Evolutionary conservation across 2,329 filamentous ascomycete genomes (phyloP), one percentile per base, ranked within the genome.

Genomic region (Xylariaceae sp.): DNA sequence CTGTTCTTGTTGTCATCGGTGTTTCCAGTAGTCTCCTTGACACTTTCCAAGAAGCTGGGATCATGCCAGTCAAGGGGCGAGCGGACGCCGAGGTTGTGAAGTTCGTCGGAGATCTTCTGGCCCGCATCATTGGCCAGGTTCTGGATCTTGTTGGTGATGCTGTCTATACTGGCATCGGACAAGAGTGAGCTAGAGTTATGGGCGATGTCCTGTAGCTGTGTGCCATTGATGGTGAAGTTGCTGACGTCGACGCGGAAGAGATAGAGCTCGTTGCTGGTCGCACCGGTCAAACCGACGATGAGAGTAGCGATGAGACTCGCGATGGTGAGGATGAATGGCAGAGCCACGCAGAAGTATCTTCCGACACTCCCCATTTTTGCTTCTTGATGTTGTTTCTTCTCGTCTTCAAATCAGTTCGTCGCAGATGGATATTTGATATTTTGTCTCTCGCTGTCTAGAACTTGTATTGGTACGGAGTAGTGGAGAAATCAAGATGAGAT

Each of bases 261-360:
- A 73, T 81, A 82, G 44, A 86, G 73, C 65, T 73, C 75, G 71
- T 83, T 82, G 76, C 82, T 78, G 59, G 79, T 74, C 44, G 86
- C 76, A 59, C 82, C 83, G 34, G 79, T 78, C 53, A 85, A 77
- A 51, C 80, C 79, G 13, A 78, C 82, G 51, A 86, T 77, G 62
- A 86, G 75, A 64, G 88, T 75, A 67, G 88, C 88, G 68, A 94
- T 77, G 69, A 97, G 80, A 60, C 89, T 88, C 64, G 82, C 88
- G 68, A 94, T 77, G 17, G 90, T 93, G 70, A 96, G 82, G 65
- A 84, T 79, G 76, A 96, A 92, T 62, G 93, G 93, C 78, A 92
- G 79, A 76, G 89, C 84, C 76, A 97, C 94, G 77, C 92, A 97
- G 73, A 89, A 79, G 69, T 93, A 85, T 71, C 93, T 85, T 67